phyloP scores from a whole-genome alignment of 2,329 filamentous ascomycete genomes.

The Incumbomyces lentus region DNA sequence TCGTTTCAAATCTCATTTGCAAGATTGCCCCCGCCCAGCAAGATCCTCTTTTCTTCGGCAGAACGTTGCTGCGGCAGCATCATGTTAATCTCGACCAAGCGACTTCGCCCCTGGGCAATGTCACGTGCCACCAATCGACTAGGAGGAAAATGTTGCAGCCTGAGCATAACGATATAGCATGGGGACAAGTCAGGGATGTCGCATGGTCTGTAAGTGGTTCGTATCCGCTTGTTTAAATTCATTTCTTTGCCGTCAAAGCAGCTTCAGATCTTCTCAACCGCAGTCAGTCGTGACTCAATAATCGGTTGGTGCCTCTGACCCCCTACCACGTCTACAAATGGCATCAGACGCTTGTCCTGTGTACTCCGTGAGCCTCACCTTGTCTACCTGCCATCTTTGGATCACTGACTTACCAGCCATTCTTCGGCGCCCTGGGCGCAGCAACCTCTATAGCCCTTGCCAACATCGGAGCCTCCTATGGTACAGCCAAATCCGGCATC shows the following conservation, averaged over 20 bases:
- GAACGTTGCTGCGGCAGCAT: too few species aligned
- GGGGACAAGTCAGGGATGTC: not conserved
- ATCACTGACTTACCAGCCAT: slow-evolving; percentile 44
- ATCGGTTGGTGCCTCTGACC: not conserved
- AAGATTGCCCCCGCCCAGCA: too few species aligned
- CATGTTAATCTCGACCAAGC: too few species aligned
- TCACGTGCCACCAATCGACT: slow-evolving; percentile 7
- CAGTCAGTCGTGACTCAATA: too few species aligned
- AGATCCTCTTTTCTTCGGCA: too few species aligned
- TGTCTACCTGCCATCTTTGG: not conserved
- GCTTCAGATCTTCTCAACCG: not conserved
- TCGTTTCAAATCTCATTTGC: too few species aligned
- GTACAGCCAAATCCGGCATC: slow-evolving; percentile 96
- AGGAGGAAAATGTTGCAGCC: slow-evolving; percentile 4
- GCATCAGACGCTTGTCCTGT: slow-evolving; percentile 2
- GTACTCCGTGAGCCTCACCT: not conserved
- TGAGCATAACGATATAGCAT: not conserved
- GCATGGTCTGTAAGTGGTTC: too few species aligned
- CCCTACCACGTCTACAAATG: not conserved
- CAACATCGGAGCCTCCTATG: slow-evolving; percentile 90
- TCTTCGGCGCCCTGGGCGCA: slow-evolving; percentile 95
- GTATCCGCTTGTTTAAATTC: too few species aligned
- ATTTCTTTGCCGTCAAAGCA: too few species aligned
- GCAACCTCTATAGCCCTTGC: slow-evolving; percentile 88
- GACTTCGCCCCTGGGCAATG: not conserved